These are phyloP conservation scores for Monosporascus sp. DNA, from an alignment of 2,329 filamentous ascomycete genomes.

Conservation along the genomic window DNA sequence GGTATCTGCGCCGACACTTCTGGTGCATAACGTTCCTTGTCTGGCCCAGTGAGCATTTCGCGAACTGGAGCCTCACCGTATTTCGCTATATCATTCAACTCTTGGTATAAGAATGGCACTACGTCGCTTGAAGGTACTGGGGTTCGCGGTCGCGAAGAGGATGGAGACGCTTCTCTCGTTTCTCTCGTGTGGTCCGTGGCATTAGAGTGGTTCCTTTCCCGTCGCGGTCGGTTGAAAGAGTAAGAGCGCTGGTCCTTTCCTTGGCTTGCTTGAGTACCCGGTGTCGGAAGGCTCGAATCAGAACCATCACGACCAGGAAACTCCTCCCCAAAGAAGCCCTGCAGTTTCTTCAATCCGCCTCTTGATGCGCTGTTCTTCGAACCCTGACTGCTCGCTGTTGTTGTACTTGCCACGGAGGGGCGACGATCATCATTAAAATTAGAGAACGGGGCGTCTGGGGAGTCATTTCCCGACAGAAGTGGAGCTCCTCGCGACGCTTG, in stretches of 20 bases:
- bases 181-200: conserved; percentile 62
- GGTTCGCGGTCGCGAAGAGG: conserved; percentile 73
- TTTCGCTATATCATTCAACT: conserved; percentile 70
- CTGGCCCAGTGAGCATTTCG: conserved; percentile 62
- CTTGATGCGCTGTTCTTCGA: conserved; percentile 69
- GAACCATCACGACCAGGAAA: conserved; percentile 70
- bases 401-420: conserved; percentile 84
- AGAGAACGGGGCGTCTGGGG: conserved; percentile 51
- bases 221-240: conserved; percentile 56
- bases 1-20: conserved; percentile 45
- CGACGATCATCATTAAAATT: conserved; percentile 66
- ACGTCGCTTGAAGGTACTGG: conserved; percentile 87
- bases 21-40: conserved; percentile 61
- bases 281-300: conserved; percentile 57
- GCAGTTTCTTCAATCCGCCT: conserved; percentile 74
- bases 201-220: conserved; percentile 78
- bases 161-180: conserved; percentile 61
- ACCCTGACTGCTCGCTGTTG: conserved; percentile 77
- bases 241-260: conserved; percentile 60
- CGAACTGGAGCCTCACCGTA: conserved; percentile 76
- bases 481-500: conserved; percentile 9
- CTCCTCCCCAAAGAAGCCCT: conserved; percentile 91
- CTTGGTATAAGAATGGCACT: conserved; percentile 95
- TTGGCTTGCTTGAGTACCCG: conserved; percentile 40
- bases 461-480: conserved; percentile 46